These are phyloP conservation scores for Lachnellula hyalina DNA, from an alignment of 2,329 filamentous ascomycete genomes.

Conservation along the genomic window DNA sequence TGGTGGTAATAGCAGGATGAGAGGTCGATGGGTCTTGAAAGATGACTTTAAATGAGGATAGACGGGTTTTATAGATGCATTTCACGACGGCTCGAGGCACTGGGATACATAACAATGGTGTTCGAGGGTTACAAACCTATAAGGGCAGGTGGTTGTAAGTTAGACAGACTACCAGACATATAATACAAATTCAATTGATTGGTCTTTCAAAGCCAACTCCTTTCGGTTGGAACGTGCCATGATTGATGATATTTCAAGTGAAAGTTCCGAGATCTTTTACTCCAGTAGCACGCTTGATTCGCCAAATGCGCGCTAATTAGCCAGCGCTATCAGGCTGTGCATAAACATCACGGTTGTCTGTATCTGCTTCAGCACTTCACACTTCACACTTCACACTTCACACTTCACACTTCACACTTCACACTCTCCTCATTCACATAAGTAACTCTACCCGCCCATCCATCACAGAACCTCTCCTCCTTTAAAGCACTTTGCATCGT, in stretches of 20 bases:
- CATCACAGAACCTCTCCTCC: too few relatives aligned
- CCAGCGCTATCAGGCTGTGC: too few relatives aligned
- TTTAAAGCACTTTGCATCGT: too few relatives aligned
- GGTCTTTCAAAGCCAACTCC: not conserved
- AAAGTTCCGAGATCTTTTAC: not conserved
- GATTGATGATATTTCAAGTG: not conserved
- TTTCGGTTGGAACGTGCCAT: not conserved
- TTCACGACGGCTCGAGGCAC: not conserved
- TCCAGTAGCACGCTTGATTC: not conserved
- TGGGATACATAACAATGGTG: constrained; percentile 14
- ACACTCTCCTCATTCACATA: too few relatives aligned
- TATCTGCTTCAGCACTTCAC: too few relatives aligned
- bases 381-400: too few relatives aligned
- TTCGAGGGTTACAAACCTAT: constrained; percentile 1
- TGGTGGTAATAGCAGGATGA: constrained; percentile 22
- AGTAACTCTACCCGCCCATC: too few relatives aligned
- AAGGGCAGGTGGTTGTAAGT: not conserved
- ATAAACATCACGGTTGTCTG: too few relatives aligned
- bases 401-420: too few relatives aligned
- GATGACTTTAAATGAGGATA: constrained; percentile 28
- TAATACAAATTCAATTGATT: not conserved
- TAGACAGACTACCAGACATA: not conserved
- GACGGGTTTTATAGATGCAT: not conserved
- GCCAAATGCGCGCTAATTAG: not conserved
- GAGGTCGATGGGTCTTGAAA: constrained; percentile 30